Base-by-base conservation (phyloP, 208 protist genomes). In the Angomonas deanei region DNA sequence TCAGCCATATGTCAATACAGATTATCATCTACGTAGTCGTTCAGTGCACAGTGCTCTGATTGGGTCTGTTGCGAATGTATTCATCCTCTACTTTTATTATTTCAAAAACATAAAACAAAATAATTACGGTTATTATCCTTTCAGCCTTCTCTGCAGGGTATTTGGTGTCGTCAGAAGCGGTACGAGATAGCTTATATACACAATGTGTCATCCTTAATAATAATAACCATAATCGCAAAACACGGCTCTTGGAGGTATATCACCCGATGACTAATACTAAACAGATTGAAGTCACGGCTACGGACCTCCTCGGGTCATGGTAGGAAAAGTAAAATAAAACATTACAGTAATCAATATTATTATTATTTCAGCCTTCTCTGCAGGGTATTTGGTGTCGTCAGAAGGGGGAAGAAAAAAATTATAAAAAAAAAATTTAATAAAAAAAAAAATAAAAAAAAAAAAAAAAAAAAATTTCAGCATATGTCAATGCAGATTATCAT, bases 311-410 rank as follows among this genome's bases (percentile, higher is more conserved):
- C 36, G 15, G n/a, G n/a, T n/a, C n/a, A n/a, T n/a, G n/a, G 15
- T 42, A 42, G 15, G 8, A 42, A 42, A n/a, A n/a, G 15, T n/a
- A n/a, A n/a, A 42, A 42, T 42, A n/a, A n/a, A 42, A 42, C 15
- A n/a, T 42, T n/a, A 42, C 8, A 42, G 8, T n/a, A 42, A n/a
- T 42, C 15, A n/a, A 42, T 42, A n/a, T 42, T 42, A 42, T 42
- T 42, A n/a, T 8, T 42, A 15, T 42, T 53, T 53, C 47, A 53
- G 47, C 6, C 47, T 53, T 53, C 47, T 53, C 47, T 53, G 47
- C 47, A n/a, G 34, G 47, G 47, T 53, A 26, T 53, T 53, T 24
- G 11, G 21, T 53, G 47, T 28, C 21, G 21, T 53, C 47, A 53
- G 47, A 28, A 53, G 23, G 6, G 5, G 21, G 8, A 8, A 8